Base-by-base conservation (phyloP, 2,329 filamentous ascomycete species). In the Xylaria sp. region DNA sequence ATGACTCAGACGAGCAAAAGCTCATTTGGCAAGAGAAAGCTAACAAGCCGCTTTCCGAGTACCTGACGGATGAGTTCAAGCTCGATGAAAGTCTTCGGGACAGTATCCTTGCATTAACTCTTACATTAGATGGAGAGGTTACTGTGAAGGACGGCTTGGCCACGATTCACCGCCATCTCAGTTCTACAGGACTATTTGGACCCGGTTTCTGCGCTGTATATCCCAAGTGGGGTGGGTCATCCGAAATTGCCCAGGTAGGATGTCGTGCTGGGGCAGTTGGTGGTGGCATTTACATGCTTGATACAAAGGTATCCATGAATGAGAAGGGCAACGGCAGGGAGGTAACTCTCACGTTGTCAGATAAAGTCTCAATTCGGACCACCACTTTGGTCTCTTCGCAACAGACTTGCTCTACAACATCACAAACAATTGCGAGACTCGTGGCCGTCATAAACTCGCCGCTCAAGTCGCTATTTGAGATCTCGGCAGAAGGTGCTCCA, bases 221-320 rank as follows among this genome's bases (percentile, higher is more conserved):
- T 72, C 91, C 94, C 25, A 97, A 97, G 84, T 99, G 94, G 91
- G 95, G 95, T 55, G 94, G 95, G 32, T 85, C 92, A 55, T 91
- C 93, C 36, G 95, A 99, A 80, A 89, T 98, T 67, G 89, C 92
- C 34, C 95, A 99, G 82, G 94, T 97, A 28, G 93, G 90, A 4
- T 98, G 96, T 78, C 91, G 95, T 73, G 93, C 95, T 45, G 90
- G 91, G 69, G 95, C 95, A 23, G 96, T 99, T 7, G 95, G 95
- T 41, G 96, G 96, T 56, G 93, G 90, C 12, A 88, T 97, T 3
- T 98, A 98, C 80, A 93, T 97, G 78, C 87, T 98, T 18, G 91
- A 90, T 50, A 91, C 90, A 57, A 89, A 89, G 10, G 82, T 96
- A 62, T 78, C 85, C 52, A 72, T 77, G 18, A 73, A 77, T 9